These are phyloP conservation scores for Lentinula aciculospora DNA, from an alignment of 768 basidiomycete species.

Conservation along the genomic window DNA sequence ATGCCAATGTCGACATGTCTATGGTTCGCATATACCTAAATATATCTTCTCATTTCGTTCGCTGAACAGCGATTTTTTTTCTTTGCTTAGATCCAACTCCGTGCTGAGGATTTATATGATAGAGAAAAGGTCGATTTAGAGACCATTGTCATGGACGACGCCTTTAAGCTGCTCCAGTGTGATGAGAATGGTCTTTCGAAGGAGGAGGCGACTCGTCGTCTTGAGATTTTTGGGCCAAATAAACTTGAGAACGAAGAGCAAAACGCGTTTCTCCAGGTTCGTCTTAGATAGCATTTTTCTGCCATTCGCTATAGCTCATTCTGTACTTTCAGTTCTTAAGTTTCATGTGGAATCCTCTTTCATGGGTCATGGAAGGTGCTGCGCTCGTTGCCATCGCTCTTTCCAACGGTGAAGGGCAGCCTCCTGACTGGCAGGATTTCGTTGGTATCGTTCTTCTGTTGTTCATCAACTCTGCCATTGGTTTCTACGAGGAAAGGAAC, in stretches of 20 bases:
- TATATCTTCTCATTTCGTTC: constrained; percentile 6
- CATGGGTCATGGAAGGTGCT: constrained; percentile 99
- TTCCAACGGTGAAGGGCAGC: constrained; percentile 81
- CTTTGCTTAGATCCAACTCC: constrained; percentile 64
- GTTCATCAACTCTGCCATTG: constrained; percentile 92
- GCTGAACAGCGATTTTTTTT: not conserved
- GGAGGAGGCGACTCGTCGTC: constrained; percentile 77
- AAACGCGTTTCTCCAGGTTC: constrained; percentile 83
- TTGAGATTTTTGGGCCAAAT: constrained; percentile 94
- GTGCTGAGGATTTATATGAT: constrained; percentile 91
- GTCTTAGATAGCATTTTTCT: constrained; percentile 9
- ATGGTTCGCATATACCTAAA: constrained; percentile 41
- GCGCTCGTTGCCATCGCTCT: constrained; percentile 92
- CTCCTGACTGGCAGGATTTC: constrained; percentile 98
- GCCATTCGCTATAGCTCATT: not conserved
- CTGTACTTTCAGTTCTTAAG: constrained; percentile 59
- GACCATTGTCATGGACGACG: constrained; percentile 93
- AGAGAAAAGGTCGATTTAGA: constrained; percentile 99
- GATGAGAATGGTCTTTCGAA: constrained; percentile 69
- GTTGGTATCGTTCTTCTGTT: constrained; percentile 90
- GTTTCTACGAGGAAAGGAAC: constrained; percentile 97
- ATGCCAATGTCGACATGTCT: constrained; percentile 86
- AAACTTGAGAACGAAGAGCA: constrained; percentile 89
- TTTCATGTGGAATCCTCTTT: constrained; percentile 99
- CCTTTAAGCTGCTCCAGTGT: constrained; percentile 94